Evolutionary conservation across 768 basidiomycete genomes (phyloP).

Genomic region (Kwoniella dendrophila): DNA sequence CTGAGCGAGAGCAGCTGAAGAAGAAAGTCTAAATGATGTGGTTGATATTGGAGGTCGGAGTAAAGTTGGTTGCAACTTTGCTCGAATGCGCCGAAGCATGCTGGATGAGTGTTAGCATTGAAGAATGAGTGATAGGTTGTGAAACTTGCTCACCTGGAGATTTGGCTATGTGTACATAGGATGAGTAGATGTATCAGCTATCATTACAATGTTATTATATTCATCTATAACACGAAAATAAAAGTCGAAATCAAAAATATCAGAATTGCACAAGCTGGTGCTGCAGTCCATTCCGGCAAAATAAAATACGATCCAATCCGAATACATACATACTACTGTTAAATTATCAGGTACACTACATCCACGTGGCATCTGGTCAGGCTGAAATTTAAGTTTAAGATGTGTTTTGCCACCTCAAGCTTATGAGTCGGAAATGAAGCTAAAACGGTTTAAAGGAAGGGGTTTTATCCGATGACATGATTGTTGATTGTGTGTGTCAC

Average conservation of each 20-base stretch:
- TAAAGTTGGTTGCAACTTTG: slow-evolving; percentile 9
- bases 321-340: background rate
- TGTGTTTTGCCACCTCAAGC: slow-evolving; percentile 7
- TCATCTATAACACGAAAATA: background rate
- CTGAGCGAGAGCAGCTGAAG: slow-evolving; percentile 15
- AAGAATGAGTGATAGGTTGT: slow-evolving; percentile 11
- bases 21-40: background rate
- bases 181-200: too few species aligned
- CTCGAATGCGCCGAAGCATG: slow-evolving; percentile 26
- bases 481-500: too few species aligned
- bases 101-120: background rate
- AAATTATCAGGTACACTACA: background rate
- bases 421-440: background rate
- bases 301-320: slow-evolving; percentile 12
- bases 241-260: background rate
- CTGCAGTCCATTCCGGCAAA: too few species aligned
- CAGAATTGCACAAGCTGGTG: too few species aligned
- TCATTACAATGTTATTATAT: too few species aligned
- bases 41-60: background rate
- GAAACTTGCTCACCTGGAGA: background rate
- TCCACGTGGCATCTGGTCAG: background rate
- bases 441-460: too few species aligned
- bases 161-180: too few species aligned
- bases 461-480: too few species aligned
- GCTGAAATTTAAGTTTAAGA: too few species aligned